phyloP scores from a whole-genome alignment of 2,329 filamentous ascomycete species.

The Hypoxylon sp. region DNA sequence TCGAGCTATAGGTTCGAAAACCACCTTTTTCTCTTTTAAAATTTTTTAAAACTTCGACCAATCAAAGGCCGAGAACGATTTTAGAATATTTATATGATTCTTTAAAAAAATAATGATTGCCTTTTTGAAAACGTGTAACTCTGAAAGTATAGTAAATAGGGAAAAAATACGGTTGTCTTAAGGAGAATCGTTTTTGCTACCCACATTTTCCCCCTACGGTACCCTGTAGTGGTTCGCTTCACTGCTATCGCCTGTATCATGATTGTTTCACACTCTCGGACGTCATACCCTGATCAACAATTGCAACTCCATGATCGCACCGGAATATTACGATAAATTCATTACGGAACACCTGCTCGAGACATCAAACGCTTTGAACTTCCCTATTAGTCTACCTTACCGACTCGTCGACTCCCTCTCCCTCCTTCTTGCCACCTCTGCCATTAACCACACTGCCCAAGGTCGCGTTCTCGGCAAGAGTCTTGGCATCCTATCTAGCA shows the following conservation, averaged over 20 bases:
- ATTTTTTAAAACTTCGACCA: no score
- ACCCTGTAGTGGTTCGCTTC: slow-evolving; percentile 14
- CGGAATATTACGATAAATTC: neutral
- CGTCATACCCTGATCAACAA: slow-evolving; percentile 37
- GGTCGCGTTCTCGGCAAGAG: slow-evolving; percentile 12
- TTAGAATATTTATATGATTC: no score
- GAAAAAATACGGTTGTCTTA: no score
- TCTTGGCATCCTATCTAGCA: slow-evolving; percentile 32
- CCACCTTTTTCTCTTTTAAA: no score
- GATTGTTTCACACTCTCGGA: slow-evolving; percentile 39
- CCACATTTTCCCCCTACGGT: no score
- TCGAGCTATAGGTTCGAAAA: no score
- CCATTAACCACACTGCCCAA: slow-evolving; percentile 1
- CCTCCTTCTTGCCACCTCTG: slow-evolving; percentile 8
- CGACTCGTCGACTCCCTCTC: slow-evolving; percentile 21
- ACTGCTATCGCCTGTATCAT: slow-evolving; percentile 34
- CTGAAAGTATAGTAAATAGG: no score
- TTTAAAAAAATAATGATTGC: no score
- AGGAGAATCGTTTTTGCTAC: no score
- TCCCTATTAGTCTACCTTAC: slow-evolving; percentile 22
- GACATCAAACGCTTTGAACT: slow-evolving; percentile 34
- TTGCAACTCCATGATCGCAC: slow-evolving; percentile 8
- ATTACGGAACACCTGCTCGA: slow-evolving; percentile 22
- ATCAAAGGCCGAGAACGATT: no score
- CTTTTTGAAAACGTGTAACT: no score